Base-by-base conservation (phyloP, 2,329 filamentous ascomycete species). In the Fusarium tanahbumbuense region DNA sequence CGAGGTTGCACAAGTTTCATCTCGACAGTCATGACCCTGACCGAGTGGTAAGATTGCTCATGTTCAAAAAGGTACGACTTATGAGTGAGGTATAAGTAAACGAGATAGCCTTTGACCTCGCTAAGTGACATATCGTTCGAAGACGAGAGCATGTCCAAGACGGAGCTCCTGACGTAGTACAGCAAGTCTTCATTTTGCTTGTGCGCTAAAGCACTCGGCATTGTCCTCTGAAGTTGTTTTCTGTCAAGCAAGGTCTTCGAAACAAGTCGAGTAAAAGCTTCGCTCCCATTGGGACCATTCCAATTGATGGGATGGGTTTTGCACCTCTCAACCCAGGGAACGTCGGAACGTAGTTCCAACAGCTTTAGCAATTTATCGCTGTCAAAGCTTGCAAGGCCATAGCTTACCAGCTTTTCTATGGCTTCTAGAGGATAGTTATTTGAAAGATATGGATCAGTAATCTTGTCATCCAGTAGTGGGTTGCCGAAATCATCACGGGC, bases 391-490 rank as follows among this genome's bases (percentile, higher is more conserved):
- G 42, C 8, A 7, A 71, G 64, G 0, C 65, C 61, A 42, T 71
- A 64, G 3, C 12, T 11, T 50, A 7, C 30, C 6, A 71, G 45
- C 8, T 37, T 57, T 3, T 34, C 15, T 6, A 6, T 9, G 1
- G 4, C n/a, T 1, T 3, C 28, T 28, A 11, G 22, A 1, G 60
- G 11, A 34, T 70, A 70, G 0, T 6, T 34, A 1, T 28, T 9
- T 10, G 70, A 67, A 32, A 72, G 46, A 45, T 40, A 72, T 5
- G 42, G 37, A 48, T 71, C 68, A 12, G 10, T 45, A 2, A 18
- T 25, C 3, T 23, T 9, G 18, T 68, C 56, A 22, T 64, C 54
- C 13, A 71, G 49, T 20, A 71, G 2, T 16, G 59, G 70, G 3
- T 53, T 12, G 4, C 65, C 50, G 5, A n/a, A n/a, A n/a, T n/a